Conservation (phyloP, 331 rosid species). For the Arachis monticola region DNA sequence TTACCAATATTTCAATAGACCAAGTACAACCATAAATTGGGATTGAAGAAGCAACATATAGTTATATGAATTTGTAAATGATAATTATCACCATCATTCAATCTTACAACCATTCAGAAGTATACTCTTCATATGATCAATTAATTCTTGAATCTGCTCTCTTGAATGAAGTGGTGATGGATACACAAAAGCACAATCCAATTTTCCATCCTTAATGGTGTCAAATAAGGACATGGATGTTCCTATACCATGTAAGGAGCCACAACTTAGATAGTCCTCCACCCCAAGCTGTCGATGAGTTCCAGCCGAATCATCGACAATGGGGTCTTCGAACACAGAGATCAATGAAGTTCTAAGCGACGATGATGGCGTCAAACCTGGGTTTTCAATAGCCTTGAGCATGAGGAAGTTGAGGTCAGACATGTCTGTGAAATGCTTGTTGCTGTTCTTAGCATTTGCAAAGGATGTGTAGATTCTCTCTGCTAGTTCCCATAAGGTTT, state of each 20-base stretch:
- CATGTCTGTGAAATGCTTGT: slow-evolving; percentile 96
- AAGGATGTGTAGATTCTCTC: slow-evolving; percentile 64
- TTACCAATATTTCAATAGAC: slow-evolving; percentile 5
- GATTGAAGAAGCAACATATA: slow-evolving; percentile 1
- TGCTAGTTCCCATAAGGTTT: slow-evolving; percentile 81
- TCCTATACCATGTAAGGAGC: slow-evolving; percentile 88
- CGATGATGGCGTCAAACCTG: slow-evolving; percentile 67
- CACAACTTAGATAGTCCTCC: slow-evolving; percentile 77
- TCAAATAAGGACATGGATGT: slow-evolving; percentile 87
- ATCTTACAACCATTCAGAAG: slow-evolving; percentile 53
- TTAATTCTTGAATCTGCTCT: slow-evolving; percentile 73
- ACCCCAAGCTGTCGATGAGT: slow-evolving; percentile 55
- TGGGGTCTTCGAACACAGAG: slow-evolving; percentile 79
- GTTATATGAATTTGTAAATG: not conserved
- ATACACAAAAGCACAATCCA: slow-evolving; percentile 74
- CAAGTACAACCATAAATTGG: slow-evolving; percentile 19
- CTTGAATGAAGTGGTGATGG: slow-evolving; percentile 85
- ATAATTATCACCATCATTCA: slow-evolving; percentile 21
- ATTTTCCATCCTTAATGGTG: slow-evolving; percentile 59
- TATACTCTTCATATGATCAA: slow-evolving; percentile 71
- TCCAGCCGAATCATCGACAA: slow-evolving; percentile 49
- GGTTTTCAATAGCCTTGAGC: slow-evolving; percentile 85
- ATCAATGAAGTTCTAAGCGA: slow-evolving; percentile 77
- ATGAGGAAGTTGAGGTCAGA: slow-evolving; percentile 90
- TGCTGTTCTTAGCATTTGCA: slow-evolving; percentile 59